A percentile compares a stretch with the other conserved stretches of the same genome.
Evolutionary conservation across 2,329 filamentous ascomycete species (phyloP).

Genomic region (Claviceps sp.): DNA sequence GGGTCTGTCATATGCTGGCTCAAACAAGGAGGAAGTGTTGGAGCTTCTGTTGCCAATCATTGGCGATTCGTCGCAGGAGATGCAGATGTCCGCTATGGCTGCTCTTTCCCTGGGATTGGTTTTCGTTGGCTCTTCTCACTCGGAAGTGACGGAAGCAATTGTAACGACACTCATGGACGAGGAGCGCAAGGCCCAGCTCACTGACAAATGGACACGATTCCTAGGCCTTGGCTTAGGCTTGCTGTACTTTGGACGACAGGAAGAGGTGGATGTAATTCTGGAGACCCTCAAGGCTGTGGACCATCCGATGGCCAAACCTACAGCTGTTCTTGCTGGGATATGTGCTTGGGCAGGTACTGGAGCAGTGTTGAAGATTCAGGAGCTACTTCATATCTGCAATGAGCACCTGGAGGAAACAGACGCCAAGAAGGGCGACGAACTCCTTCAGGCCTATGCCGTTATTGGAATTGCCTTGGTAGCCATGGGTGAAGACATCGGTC

Average conservation of each 20-base stretch:
- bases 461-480: conserved; percentile 86
- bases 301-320: conserved; percentile 94
- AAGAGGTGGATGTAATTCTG: conserved; percentile 95
- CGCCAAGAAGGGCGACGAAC: conserved; percentile 88
- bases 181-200: conserved; percentile 77
- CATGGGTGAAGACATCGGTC: conserved; percentile 96
- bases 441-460: conserved; percentile 91
- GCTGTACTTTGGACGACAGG: conserved; percentile 90
- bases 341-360: conserved; percentile 98
- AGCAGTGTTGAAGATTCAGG: conserved; percentile 91
- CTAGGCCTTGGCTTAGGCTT: conserved; percentile 87
- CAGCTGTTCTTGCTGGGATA: conserved; percentile 83
- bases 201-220: conserved; percentile 97
- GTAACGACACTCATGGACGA: conserved; percentile 89
- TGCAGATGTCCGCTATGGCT: conserved; percentile 95
- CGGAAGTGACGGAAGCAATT: conserved; percentile 83
- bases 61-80: conserved; percentile 67
- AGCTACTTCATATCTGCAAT: conserved; percentile 94
- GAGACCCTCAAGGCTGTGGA: conserved; percentile 96
- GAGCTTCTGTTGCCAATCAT: conserved; percentile 80
- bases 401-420: conserved; percentile 92
- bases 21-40: conserved; percentile 79
- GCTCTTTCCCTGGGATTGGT: conserved; percentile 81
- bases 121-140: conserved; percentile 83
- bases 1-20: conserved; percentile 86